Conservation (phyloP, 2,329 filamentous ascomycete species). For the Xylaria sp. region DNA sequence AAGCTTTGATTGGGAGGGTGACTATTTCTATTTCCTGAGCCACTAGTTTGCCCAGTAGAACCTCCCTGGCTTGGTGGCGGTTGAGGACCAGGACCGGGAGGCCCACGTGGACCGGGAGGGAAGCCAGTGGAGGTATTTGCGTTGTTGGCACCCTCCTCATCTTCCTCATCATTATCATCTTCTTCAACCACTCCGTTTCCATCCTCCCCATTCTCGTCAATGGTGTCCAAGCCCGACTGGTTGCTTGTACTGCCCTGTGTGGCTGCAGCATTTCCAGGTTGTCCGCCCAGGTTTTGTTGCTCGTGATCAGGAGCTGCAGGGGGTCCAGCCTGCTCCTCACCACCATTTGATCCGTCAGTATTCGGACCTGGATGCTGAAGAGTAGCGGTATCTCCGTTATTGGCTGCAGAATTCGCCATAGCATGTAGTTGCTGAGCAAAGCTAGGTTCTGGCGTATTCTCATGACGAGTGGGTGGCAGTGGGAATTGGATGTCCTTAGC, state of each 20-base stretch:
- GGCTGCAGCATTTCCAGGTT: background rate
- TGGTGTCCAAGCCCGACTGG: background rate
- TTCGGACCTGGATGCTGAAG: background rate
- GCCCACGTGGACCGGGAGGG: background rate
- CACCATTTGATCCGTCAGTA: background rate
- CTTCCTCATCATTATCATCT: background rate
- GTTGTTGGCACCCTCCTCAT: background rate
- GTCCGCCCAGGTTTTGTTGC: background rate
- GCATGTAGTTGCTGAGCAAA: background rate
- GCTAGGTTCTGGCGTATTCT: conserved; percentile 10
- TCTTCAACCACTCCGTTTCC: too few species aligned
- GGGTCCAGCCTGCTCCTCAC: background rate
- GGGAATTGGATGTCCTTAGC: conserved; percentile 10
- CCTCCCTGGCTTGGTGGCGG: background rate
- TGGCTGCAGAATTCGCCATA: background rate
- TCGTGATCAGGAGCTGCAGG: background rate
- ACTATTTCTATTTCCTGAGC: background rate
- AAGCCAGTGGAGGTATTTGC: background rate
- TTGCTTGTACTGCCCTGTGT: background rate
- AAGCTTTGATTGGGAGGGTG: background rate
- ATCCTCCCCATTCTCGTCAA: too few species aligned
- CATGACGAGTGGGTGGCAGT: background rate
- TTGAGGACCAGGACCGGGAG: background rate
- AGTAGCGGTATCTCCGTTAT: background rate
- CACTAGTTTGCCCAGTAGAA: background rate